Conservation (phyloP, 371 early-diverging fungal species). For the Amoeboaphelidium occidentale region DNA sequence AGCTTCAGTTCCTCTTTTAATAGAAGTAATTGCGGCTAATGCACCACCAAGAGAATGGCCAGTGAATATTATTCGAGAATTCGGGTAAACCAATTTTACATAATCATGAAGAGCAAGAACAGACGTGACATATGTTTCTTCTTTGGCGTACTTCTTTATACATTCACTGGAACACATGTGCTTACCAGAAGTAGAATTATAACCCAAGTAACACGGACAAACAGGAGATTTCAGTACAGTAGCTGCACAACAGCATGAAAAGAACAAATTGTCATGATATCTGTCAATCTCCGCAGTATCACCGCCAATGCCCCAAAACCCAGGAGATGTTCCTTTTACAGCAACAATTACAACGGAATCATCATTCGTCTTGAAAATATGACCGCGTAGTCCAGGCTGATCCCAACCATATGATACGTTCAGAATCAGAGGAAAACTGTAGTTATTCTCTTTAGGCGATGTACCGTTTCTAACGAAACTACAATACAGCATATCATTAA, state of each 20-base stretch:
- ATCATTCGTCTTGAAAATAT: conserved; percentile 45
- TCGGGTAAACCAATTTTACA: no score
- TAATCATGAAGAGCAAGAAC: no score
- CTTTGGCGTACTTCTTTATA: no score
- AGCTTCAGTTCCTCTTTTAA: background rate
- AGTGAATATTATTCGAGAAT: background rate
- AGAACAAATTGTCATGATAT: conserved; percentile 61
- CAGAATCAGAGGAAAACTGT: no score
- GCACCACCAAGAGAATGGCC: background rate
- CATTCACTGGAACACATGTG: no score
- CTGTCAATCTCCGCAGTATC: background rate
- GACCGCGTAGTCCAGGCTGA: conserved; percentile 45
- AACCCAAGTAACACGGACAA: conserved; percentile 44
- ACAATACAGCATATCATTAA: no score
- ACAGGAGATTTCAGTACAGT: conserved; percentile 49
- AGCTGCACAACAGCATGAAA: conserved; percentile 91
- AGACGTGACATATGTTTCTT: no score
- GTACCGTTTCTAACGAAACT: no score
- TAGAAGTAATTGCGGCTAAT: background rate
- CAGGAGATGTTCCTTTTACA: conserved; percentile 68
- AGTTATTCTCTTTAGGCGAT: background rate
- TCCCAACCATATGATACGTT: background rate
- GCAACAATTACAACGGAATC: conserved; percentile 46
- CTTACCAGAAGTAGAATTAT: no score
- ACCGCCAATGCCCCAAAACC: conserved; percentile 18